A percentile compares a stretch with the other conserved stretches of the same genome.
Conservation (phyloP, 371 early-diverging fungal species). For the Mucor mucedo region DNA sequence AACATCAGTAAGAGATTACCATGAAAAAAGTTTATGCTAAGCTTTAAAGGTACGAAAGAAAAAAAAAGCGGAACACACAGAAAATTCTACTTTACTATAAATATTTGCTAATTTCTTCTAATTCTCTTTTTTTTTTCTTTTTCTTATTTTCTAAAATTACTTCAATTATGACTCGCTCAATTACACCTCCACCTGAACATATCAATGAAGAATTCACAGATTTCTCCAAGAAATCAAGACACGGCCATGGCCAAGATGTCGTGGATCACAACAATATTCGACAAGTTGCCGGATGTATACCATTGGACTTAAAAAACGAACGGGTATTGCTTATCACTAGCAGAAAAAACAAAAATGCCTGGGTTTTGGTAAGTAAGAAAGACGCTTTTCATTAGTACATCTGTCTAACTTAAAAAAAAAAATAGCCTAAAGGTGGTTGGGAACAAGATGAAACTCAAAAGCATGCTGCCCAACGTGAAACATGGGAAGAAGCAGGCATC, state of each 20-base stretch:
- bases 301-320: conserved; percentile 45
- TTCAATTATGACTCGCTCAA: conserved; percentile 8
- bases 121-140: neutral
- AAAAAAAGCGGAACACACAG: neutral
- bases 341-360: conserved; percentile 49
- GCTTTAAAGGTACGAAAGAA: too few relatives aligned
- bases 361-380: conserved; percentile 43
- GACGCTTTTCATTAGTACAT: neutral
- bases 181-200: conserved; percentile 18
- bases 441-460: conserved; percentile 61
- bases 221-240: conserved; percentile 25
- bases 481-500: conserved; percentile 66
- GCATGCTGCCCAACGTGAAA: conserved; percentile 60
- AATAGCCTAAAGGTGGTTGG: conserved; percentile 64
- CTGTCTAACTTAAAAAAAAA: neutral
- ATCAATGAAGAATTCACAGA: conserved; percentile 8
- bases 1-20: too few relatives aligned
- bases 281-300: conserved; percentile 63
- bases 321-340: conserved; percentile 55
- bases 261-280: conserved; percentile 36
- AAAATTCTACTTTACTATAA: neutral
- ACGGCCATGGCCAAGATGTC: conserved; percentile 35
- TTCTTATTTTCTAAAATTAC: neutral
- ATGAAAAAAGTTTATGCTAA: too few relatives aligned
- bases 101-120: neutral